Evolutionary conservation across 2,329 filamentous ascomycete species (phyloP).

Genomic region (Colletotrichum lentis): DNA sequence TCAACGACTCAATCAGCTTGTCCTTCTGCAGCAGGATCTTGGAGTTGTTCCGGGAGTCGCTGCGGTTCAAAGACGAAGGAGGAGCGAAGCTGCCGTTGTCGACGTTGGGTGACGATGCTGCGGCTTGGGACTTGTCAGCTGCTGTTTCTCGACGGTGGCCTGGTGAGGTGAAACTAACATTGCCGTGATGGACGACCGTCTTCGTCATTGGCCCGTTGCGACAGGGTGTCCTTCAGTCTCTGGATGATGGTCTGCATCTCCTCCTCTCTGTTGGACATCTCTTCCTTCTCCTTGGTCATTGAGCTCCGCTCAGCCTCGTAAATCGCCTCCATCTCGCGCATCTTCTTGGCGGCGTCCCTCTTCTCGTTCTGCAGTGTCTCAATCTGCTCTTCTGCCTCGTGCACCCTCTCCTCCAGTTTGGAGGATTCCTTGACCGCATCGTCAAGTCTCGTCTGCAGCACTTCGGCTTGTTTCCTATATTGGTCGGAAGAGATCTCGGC

Average conservation of each 20-base stretch:
- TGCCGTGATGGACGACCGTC: conserved; percentile 66
- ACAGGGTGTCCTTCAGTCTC: conserved; percentile 86
- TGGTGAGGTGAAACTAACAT: conserved; percentile 53
- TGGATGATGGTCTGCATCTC: conserved; percentile 92
- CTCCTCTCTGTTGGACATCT: conserved; percentile 82
- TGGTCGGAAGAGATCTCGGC: conserved; percentile 81
- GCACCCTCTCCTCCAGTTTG: conserved; percentile 85
- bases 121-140: conserved; percentile 19
- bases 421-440: conserved; percentile 84
- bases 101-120: conserved; percentile 68
- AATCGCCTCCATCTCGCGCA: conserved; percentile 89
- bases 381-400: conserved; percentile 85
- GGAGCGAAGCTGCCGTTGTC: conserved; percentile 86
- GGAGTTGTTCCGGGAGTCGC: conserved; percentile 88
- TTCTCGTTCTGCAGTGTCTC: conserved; percentile 85
- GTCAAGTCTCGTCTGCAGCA: conserved; percentile 85
- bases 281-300: conserved; percentile 91
- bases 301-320: conserved; percentile 90
- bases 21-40: conserved; percentile 94
- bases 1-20: conserved; percentile 90
- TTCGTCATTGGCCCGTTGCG: conserved; percentile 71
- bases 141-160: neutral
- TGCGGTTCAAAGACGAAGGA: conserved; percentile 82
- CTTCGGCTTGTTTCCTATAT: conserved; percentile 82
- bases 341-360: conserved; percentile 81